Percentiles rank a stretch among this genome's conserved stretches.
These are phyloP conservation scores for Coemansia sp. DNA, from an alignment of 371 early-diverging fungal species.

Conservation along the genomic window DNA sequence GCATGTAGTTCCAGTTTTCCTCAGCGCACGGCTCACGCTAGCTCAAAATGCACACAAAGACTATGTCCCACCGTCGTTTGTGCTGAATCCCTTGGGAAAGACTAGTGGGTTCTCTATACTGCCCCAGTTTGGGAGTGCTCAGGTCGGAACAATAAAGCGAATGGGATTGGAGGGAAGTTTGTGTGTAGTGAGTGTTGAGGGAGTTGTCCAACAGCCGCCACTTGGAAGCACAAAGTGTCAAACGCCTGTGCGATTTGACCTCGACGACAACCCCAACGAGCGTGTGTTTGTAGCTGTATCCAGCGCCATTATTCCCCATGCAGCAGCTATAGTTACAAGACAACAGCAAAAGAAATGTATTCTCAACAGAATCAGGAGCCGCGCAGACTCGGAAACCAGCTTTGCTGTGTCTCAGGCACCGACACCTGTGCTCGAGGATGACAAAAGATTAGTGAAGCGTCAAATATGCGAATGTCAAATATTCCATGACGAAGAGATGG, in stretches of 20 bases:
- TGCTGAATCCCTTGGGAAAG: not conserved
- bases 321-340: not conserved
- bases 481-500: slow-evolving; percentile 3
- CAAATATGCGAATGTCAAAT: slow-evolving; percentile 16
- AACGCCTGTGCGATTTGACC: slow-evolving; percentile 22
- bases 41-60: slow-evolving; percentile 1
- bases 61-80: slow-evolving; percentile 32
- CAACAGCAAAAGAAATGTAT: not conserved
- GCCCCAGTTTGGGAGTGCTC: slow-evolving; percentile 38
- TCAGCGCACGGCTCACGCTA: slow-evolving; percentile 25
- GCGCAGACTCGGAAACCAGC: not conserved
- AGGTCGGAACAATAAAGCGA: slow-evolving; percentile 17
- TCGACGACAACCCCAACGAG: slow-evolving; percentile 16
- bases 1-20: slow-evolving; percentile 8
- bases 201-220: slow-evolving; percentile 30
- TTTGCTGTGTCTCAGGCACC: not conserved
- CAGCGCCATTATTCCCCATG: not conserved
- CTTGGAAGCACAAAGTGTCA: slow-evolving; percentile 27
- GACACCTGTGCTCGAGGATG: not conserved
- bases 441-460: not conserved
- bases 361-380: not conserved
- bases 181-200: slow-evolving; percentile 40
- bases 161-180: slow-evolving; percentile 13
- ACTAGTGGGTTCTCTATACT: slow-evolving; percentile 16
- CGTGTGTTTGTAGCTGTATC: slow-evolving; percentile 31